A percentile compares a stretch with the other conserved stretches of the same genome.
phyloP scores from a whole-genome alignment of 176 grass and related monocot genomes.

The Alloteropsis semialata region DNA sequence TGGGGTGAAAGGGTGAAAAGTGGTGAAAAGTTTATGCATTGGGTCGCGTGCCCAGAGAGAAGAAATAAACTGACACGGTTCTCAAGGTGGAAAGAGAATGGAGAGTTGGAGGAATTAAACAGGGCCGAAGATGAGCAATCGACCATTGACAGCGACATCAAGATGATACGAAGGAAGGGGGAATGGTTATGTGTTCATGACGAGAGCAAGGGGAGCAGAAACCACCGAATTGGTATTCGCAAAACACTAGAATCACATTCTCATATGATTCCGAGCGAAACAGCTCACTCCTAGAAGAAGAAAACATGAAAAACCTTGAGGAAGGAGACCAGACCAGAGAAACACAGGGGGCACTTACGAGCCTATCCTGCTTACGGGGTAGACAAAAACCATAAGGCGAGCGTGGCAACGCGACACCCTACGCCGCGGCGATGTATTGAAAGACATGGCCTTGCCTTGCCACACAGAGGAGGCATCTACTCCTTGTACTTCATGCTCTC shows the following conservation, averaged over 20 bases:
- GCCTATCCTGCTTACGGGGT: not conserved
- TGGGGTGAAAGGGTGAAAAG: too few species aligned
- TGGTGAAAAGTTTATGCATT: too few species aligned
- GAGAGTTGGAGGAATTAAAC: not conserved
- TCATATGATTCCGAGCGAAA: not conserved
- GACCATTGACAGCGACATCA: not conserved
- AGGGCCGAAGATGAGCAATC: not conserved
- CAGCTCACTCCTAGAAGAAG: not conserved
- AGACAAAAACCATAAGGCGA: slow-evolving; percentile 15
- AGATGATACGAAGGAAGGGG: not conserved
- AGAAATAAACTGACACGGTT: too few species aligned
- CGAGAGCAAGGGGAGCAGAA: not conserved
- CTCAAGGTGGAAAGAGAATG: too few species aligned
- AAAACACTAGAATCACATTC: not conserved
- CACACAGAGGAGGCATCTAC: slow-evolving; percentile 11
- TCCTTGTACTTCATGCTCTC: slow-evolving; percentile 93
- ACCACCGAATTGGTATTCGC: not conserved
- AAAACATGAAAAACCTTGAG: not conserved
- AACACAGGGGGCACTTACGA: not conserved
- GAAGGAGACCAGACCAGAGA: not conserved
- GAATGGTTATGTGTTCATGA: not conserved
- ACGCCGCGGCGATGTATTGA: not conserved
- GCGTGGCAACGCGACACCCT: not conserved
- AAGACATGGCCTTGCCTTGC: not conserved
- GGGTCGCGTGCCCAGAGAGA: too few species aligned